Evolutionary conservation across 2,329 filamentous ascomycete genomes (phyloP).

Genomic region (Cytospora mali): DNA sequence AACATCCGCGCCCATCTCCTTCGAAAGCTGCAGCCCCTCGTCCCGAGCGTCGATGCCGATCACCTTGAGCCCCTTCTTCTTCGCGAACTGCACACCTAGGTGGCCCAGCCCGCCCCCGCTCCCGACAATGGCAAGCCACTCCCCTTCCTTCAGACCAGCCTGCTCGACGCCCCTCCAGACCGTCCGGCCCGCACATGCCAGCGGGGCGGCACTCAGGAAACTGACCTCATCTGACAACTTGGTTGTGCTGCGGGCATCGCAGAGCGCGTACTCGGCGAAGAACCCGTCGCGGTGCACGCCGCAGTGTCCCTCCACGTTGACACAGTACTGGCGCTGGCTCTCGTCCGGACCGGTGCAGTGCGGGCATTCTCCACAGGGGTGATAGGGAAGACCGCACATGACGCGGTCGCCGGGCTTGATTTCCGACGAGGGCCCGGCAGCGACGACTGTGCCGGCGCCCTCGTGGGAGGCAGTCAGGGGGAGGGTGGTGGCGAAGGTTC

Average conservation of each 20-base stretch:
- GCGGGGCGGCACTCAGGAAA: conserved; percentile 55
- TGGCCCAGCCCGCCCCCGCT: conserved; percentile 57
- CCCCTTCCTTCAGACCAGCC: conserved; percentile 38
- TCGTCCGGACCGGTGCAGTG: conserved; percentile 53
- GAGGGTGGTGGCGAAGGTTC: conserved; percentile 50
- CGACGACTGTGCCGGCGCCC: conserved; percentile 57
- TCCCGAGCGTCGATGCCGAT: conserved; percentile 59
- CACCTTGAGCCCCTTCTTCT: conserved; percentile 51
- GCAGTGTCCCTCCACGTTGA: conserved; percentile 45
- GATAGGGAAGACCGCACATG: conserved; percentile 56
- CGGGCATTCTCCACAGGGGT: conserved; percentile 54
- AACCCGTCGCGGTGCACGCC: conserved; percentile 56
- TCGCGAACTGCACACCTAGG: conserved; percentile 53
- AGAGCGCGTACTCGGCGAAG: conserved; percentile 59
- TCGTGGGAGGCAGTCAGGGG: conserved; percentile 61
- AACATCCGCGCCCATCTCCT: conserved; percentile 51
- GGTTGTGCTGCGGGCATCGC: conserved; percentile 50
- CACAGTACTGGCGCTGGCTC: conserved; percentile 56
- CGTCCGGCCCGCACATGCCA: conserved; percentile 59
- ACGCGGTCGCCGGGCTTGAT: conserved; percentile 57
- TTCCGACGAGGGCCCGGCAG: conserved; percentile 45
- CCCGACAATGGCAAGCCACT: conserved; percentile 50
- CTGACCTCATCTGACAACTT: conserved; percentile 51
- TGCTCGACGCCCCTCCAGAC: conserved; percentile 50
- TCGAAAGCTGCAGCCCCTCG: conserved; percentile 52